These are phyloP conservation scores for Colletotrichum nymphaeae DNA, from an alignment of 2,329 filamentous ascomycete genomes.

Conservation along the genomic window DNA sequence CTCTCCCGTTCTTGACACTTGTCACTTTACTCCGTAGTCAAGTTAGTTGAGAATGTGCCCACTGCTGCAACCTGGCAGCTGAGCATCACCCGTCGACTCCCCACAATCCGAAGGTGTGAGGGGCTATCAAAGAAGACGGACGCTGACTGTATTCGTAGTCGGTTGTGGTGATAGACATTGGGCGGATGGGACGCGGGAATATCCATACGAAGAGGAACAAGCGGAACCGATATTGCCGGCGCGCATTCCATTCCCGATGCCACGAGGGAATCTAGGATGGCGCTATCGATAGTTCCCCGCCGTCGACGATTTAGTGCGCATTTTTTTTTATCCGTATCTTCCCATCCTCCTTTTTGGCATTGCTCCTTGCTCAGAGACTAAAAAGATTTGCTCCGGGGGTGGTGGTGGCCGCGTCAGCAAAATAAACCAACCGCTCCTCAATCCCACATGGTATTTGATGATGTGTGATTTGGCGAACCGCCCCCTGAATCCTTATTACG, in stretches of 20 bases:
- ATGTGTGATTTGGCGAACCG: not conserved
- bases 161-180: not conserved
- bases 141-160: not conserved
- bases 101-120: constrained; percentile 19
- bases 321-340: not conserved
- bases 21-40: not conserved
- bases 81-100: constrained; percentile 4
- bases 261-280: constrained; percentile 33
- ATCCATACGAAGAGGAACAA: not conserved
- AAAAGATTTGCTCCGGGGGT: not conserved
- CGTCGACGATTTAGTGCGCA: constrained; percentile 18
- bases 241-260: constrained; percentile 21
- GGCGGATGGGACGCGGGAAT: not conserved
- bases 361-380: constrained; percentile 7
- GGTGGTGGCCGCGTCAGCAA: constrained; percentile 29
- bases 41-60: not conserved
- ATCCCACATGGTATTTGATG: not conserved
- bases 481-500: constrained; percentile 8
- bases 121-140: not conserved
- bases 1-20: not conserved
- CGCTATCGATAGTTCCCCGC: constrained; percentile 29
- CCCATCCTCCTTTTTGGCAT: not conserved
- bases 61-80: not conserved
- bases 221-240: constrained; percentile 24
- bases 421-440: constrained; percentile 8